Conservation (phyloP, 768 basidiomycete genomes). For the Sutorius australiensis region DNA sequence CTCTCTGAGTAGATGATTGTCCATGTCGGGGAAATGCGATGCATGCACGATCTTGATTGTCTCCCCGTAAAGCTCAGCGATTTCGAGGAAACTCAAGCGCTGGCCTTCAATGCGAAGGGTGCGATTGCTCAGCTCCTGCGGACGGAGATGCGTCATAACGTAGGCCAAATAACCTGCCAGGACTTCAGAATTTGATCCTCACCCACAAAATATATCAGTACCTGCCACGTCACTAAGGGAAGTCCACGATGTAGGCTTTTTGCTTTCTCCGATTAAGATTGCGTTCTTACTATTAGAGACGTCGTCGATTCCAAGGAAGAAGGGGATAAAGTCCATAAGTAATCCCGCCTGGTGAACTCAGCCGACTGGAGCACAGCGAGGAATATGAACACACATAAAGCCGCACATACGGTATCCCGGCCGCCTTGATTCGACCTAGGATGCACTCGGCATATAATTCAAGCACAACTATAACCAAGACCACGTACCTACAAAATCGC, state of each 20-base stretch:
- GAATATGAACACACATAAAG: slow-evolving; percentile 18
- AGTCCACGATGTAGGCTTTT: slow-evolving; percentile 23
- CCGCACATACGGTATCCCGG: slow-evolving; percentile 17
- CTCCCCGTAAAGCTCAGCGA: slow-evolving; percentile 11
- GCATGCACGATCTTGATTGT: slow-evolving; percentile 1
- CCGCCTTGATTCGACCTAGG: slow-evolving; percentile 10
- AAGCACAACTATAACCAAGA: not conserved
- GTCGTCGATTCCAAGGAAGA: slow-evolving; percentile 14
- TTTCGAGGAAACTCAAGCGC: slow-evolving; percentile 5
- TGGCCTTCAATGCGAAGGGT: slow-evolving; percentile 20
- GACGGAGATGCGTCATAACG: slow-evolving; percentile 17
- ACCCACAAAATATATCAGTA: not conserved
- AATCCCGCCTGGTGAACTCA: slow-evolving; percentile 14
- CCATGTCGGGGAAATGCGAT: slow-evolving; percentile 6
- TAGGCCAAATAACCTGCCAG: slow-evolving; percentile 18
- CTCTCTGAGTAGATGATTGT: slow-evolving; percentile 6
- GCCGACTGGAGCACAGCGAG: not conserved
- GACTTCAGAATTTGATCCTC: not conserved
- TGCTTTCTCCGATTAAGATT: slow-evolving; percentile 18
- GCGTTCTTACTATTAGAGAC: slow-evolving; percentile 7
- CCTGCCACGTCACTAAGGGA: slow-evolving; percentile 22
- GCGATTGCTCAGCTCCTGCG: slow-evolving; percentile 6
- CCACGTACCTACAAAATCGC: slow-evolving; percentile 14
- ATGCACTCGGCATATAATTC: not conserved
- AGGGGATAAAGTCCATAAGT: slow-evolving; percentile 26